A percentile compares a stretch with the other conserved stretches of the same genome.
phyloP scores from a whole-genome alignment of 176 grass and related monocot genomes.

The Olyra latifolia region DNA sequence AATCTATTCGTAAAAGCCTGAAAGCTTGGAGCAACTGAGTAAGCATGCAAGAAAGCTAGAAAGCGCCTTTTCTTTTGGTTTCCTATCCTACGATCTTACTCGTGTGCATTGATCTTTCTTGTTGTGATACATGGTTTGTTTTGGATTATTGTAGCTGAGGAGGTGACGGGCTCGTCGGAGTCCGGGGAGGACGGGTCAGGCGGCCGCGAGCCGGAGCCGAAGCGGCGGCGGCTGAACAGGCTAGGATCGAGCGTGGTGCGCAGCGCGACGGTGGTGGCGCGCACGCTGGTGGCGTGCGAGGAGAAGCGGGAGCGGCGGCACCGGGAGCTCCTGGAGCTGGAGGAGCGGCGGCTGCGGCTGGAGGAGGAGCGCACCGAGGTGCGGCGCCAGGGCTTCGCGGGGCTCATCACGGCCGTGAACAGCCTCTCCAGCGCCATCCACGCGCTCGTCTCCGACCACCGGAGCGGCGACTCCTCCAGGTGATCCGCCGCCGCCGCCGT shows the following conservation, averaged over 20 bases:
- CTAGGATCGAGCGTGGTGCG: conserved; percentile 86
- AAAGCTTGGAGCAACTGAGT: conserved; percentile 30
- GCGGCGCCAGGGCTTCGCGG: conserved; percentile 83
- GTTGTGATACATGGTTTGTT: too few relatives aligned
- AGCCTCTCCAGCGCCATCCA: conserved; percentile 89
- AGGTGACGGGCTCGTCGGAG: conserved; percentile 71
- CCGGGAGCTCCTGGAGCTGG: conserved; percentile 79
- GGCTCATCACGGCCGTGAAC: conserved; percentile 82
- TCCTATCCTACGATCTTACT: neutral
- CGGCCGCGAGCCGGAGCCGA: conserved; percentile 59
- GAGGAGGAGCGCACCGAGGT: conserved; percentile 86
- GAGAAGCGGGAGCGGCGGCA: conserved; percentile 89
- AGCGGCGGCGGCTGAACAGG: conserved; percentile 63
- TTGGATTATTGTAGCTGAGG: conserved; percentile 36
- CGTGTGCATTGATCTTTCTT: neutral
- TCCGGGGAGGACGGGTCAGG: conserved; percentile 40
- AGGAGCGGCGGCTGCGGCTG: conserved; percentile 82
- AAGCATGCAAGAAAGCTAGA: conserved; percentile 31
- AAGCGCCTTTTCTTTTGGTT: conserved; percentile 40
- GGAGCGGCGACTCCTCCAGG: conserved; percentile 59
- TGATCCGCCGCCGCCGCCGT: neutral
- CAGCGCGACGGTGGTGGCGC: conserved; percentile 85
- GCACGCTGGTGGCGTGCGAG: conserved; percentile 88
- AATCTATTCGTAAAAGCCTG: conserved; percentile 44
- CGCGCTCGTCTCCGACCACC: conserved; percentile 84